Evolutionary conservation across 2,329 filamentous ascomycete species (phyloP).

Genomic region (Chaetomium olivaceum): DNA sequence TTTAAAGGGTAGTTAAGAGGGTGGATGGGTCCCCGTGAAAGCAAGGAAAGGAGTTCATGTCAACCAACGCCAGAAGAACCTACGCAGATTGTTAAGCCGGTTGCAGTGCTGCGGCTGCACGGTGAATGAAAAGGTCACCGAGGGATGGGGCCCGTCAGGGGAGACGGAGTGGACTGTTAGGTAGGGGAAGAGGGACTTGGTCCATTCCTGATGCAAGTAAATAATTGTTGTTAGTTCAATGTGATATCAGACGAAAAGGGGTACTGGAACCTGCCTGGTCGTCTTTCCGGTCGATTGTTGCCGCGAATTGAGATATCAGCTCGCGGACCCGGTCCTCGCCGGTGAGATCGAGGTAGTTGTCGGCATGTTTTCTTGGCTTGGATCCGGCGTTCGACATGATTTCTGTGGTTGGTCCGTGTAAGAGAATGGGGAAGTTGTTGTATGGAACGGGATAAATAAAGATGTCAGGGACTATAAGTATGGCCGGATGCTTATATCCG

Average conservation of each 20-base stretch:
- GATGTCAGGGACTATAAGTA: background rate
- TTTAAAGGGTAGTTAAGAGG: no score
- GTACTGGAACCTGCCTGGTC: conserved; percentile 14
- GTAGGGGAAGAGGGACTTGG: conserved; percentile 44
- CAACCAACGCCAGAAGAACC: background rate
- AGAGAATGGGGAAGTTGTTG: background rate
- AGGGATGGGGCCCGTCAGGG: conserved; percentile 39
- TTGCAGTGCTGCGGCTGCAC: conserved; percentile 54
- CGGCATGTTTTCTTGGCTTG: background rate
- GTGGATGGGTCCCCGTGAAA: no score
- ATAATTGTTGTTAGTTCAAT: background rate
- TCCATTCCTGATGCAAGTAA: conserved; percentile 40
- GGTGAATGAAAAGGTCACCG: conserved; percentile 38
- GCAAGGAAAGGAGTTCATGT: background rate
- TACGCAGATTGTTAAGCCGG: conserved; percentile 51
- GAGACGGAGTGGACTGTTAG: conserved; percentile 45
- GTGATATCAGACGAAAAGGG: background rate
- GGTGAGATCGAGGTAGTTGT: background rate
- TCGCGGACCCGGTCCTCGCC: conserved; percentile 27
- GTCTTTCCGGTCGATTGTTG: conserved; percentile 13
- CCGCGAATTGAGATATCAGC: conserved; percentile 18
- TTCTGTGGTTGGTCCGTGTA: background rate
- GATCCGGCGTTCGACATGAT: background rate
- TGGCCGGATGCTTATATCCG: background rate
- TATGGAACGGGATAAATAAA: background rate